A percentile compares a stretch with the other conserved stretches of the same genome.
These are phyloP conservation scores for Eimeria acervulina DNA, from an alignment of 169 alveolate species.

Conservation along the genomic window DNA sequence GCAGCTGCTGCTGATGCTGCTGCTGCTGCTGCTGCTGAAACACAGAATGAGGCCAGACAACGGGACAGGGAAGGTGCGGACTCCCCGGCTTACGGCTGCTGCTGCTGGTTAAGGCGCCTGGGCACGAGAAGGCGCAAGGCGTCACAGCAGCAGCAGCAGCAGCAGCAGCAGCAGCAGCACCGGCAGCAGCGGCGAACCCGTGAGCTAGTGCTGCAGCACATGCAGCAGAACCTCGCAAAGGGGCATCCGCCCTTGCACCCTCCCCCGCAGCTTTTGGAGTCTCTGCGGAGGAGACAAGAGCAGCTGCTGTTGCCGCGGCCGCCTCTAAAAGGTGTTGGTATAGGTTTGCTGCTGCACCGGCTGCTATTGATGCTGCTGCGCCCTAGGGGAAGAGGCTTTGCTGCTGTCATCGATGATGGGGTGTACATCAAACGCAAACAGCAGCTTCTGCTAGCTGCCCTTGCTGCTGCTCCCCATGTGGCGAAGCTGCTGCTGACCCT, in stretches of 20 bases:
- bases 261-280: background rate
- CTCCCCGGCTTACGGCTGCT: background rate
- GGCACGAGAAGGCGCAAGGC: background rate
- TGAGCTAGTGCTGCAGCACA: background rate
- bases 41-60: background rate
- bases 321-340: constrained; percentile 11
- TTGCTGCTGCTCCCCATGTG: background rate
- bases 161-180: constrained; percentile 3
- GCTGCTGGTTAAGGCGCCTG: background rate
- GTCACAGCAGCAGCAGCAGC: background rate
- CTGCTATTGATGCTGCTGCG: constrained; percentile 53
- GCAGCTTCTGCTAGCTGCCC: constrained; percentile 49
- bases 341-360: constrained; percentile 25
- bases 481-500: constrained; percentile 42
- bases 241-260: background rate
- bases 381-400: constrained; percentile 52
- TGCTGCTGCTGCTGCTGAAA: background rate
- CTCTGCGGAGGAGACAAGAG: background rate
- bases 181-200: constrained; percentile 4
- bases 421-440: constrained; percentile 22
- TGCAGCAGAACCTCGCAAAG: background rate
- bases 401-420: constrained; percentile 16
- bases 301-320: constrained; percentile 10
- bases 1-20: background rate
- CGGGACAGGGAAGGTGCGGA: background rate